Base-by-base conservation (phyloP, 176 grass and related monocot genomes). In the Musa beccarii region DNA sequence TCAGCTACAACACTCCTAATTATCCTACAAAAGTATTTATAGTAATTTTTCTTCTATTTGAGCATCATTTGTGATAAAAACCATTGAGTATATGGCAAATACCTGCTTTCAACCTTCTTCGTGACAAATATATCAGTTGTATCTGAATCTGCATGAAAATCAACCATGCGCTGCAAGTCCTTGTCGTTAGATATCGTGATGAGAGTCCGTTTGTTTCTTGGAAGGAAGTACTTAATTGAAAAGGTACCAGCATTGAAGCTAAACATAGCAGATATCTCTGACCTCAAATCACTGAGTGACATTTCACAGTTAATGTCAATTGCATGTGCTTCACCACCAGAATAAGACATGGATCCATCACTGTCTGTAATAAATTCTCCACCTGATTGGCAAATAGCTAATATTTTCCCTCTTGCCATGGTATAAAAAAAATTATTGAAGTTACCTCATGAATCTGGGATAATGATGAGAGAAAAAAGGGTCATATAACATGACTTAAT, bases 101-200 rank as follows among this genome's bases (percentile, higher is more conserved):
- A 99, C 95, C 95, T 94, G 86, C 77, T 92, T 66, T 94, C 90
- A 63, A 75, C 82, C 83, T 99, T 99, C 78, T 89, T 91, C 69
- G 94, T 78, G 75, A 99, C 51, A 87, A 83, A 99, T 75, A 99
- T 76, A 79, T 99, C 87, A 29, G 90, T 94, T 14, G 86, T 89
- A 28, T 84, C 88, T 8, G 88, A 90, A 54, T 83, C 81, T 1
- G 83, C 82, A 87, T 89, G 90, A 86, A 99, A 99, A 77, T 99
- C 90, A 77, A 99, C 88, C 95, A 99, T 99, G 68, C 95, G 88
- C 11, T 10, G 76, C 13, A 99, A 75, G 53, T 99, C 95, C 83
- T 94, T 99, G 84, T 99, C 88, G 78, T 99, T 99, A 66, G 95
- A 91, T 26, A 99, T 83, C 74, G 95, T 94, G 75, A 99, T 99